A percentile compares a stretch with the other conserved stretches of the same genome.
These are phyloP conservation scores for Mortierella sp. DNA, from an alignment of 371 early-diverging fungal genomes.

Conservation along the genomic window DNA sequence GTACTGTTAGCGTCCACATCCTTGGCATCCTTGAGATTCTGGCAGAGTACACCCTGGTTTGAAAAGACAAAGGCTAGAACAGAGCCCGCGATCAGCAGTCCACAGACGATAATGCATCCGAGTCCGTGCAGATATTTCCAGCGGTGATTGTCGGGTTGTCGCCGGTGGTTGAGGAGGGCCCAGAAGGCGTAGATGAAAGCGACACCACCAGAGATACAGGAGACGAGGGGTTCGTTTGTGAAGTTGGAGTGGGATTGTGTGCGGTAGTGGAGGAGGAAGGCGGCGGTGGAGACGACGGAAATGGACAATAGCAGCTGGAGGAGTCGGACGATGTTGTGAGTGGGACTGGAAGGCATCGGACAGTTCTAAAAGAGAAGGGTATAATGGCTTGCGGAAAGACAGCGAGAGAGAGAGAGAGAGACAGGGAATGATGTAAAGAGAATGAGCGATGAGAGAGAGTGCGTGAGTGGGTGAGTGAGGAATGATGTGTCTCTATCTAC, in stretches of 20 bases:
- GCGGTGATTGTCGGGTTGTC: slow-evolving; percentile 21
- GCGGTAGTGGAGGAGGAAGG: slow-evolving; percentile 45
- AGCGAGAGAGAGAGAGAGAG: too few relatives aligned
- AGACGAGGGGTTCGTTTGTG: slow-evolving; percentile 35
- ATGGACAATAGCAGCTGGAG: slow-evolving; percentile 28
- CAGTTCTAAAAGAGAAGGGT: background rate
- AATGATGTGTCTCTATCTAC: too few relatives aligned
- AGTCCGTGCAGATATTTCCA: slow-evolving; percentile 36
- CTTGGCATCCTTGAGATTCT: background rate
- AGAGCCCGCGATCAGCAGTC: slow-evolving; percentile 19
- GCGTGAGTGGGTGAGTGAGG: too few relatives aligned
- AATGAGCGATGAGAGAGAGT: too few relatives aligned
- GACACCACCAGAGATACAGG: slow-evolving; percentile 30
- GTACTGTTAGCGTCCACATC: background rate
- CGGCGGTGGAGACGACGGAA: slow-evolving; percentile 28
- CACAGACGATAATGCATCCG: slow-evolving; percentile 25
- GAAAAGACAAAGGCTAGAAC: slow-evolving; percentile 19
- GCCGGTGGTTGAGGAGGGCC: slow-evolving; percentile 31
- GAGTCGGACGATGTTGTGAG: slow-evolving; percentile 26
- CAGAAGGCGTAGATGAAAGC: slow-evolving; percentile 45
- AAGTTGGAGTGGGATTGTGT: slow-evolving; percentile 28
- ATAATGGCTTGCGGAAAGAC: too few relatives aligned
- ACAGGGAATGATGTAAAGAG: too few relatives aligned
- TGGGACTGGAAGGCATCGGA: slow-evolving; percentile 17
- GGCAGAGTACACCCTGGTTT: slow-evolving; percentile 11